phyloP scores from a whole-genome alignment of 2,329 filamentous ascomycete genomes.

The Magnaporthiopsis rhizophila region DNA sequence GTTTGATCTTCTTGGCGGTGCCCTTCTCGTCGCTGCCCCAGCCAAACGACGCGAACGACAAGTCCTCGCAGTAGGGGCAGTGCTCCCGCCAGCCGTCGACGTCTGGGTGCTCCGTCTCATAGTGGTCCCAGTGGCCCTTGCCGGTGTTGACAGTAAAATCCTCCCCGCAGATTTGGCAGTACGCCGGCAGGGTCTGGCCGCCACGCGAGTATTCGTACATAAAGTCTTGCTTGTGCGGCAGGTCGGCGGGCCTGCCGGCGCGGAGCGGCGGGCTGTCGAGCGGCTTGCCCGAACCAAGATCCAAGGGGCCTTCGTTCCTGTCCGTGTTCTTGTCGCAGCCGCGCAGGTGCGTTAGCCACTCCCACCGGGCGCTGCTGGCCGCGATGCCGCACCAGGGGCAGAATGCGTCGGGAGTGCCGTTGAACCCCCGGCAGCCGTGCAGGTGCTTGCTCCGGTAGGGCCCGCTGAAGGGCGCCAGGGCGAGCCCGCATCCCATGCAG shows the following conservation, averaged over 20 bases:
- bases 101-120: neutral
- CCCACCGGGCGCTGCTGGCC: neutral
- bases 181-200: neutral
- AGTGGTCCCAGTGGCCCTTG: constrained; percentile 4
- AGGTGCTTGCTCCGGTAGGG: constrained; percentile 10
- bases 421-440: constrained; percentile 10
- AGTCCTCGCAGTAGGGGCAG: neutral
- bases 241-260: neutral
- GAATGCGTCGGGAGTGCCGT: constrained; percentile 2
- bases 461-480: constrained; percentile 5
- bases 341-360: constrained; percentile 8
- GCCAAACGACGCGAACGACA: neutral
- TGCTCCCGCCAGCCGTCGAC: neutral
- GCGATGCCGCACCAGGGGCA: constrained; percentile 15
- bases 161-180: neutral
- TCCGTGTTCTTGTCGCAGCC: neutral
- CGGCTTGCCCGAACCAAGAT: neutral
- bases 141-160: neutral
- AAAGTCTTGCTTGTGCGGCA: neutral
- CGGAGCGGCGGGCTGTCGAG: neutral
- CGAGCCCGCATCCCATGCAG: constrained; percentile 12
- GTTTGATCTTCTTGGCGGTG: neutral
- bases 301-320: neutral
- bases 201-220: neutral
- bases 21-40: neutral